These are phyloP conservation scores for Sarocladium oryzae DNA, from an alignment of 2,329 filamentous ascomycete genomes.

Conservation along the genomic window DNA sequence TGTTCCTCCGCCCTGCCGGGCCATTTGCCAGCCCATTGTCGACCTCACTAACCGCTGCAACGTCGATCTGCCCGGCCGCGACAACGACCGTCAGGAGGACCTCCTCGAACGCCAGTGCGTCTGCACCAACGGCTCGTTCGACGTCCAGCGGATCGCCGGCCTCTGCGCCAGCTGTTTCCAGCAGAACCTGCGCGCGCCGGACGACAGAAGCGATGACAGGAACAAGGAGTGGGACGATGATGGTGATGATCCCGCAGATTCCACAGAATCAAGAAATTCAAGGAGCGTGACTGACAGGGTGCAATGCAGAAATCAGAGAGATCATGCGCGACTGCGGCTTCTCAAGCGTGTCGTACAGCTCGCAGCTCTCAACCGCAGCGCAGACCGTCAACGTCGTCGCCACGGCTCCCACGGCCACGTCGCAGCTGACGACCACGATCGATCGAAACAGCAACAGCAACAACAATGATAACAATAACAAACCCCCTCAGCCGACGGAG, in stretches of 20 bases:
- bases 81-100: conserved; percentile 27
- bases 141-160: conserved; percentile 28
- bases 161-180: conserved; percentile 32
- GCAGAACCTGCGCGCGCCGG: conserved; percentile 20
- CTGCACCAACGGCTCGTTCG: conserved; percentile 34
- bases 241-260: conserved; percentile 1
- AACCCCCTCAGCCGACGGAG: conserved; percentile 10
- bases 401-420: conserved; percentile 23
- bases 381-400: conserved; percentile 25
- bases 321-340: conserved; percentile 30
- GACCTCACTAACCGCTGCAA: conserved; percentile 29
- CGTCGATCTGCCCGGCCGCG: conserved; percentile 19
- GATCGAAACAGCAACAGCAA: conserved; percentile 10
- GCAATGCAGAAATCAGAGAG: conserved; percentile 25
- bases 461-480: conserved; percentile 12
- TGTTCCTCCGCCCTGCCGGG: conserved; percentile 26
- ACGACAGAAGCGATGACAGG: conserved; percentile 7
- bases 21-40: conserved; percentile 30
- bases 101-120: conserved; percentile 32
- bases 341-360: conserved; percentile 22
- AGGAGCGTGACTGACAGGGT: background rate
- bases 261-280: background rate
- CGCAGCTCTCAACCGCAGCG: conserved; percentile 18
- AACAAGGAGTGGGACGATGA: no score
- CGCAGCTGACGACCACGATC: conserved; percentile 30